Percentiles rank a stretch among this genome's conserved stretches.
Conservation (phyloP, 371 early-diverging fungal genomes). For the Quaeritorhiza haematococci region DNA sequence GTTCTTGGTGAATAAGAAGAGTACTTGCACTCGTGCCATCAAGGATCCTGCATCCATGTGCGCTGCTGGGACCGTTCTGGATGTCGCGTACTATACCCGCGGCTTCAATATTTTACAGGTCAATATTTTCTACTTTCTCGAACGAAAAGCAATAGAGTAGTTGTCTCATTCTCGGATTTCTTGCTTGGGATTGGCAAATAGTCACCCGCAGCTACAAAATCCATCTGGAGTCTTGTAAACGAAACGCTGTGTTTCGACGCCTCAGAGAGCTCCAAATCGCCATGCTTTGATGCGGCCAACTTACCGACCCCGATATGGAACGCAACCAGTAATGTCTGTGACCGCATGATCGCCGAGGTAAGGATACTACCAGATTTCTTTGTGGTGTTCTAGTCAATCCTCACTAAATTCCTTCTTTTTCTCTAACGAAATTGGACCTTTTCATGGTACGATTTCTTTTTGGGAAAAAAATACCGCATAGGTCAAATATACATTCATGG, state of each 20-base stretch:
- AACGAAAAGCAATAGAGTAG: neutral
- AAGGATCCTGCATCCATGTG: neutral
- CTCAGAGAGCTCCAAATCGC: neutral
- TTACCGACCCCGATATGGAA: constrained; percentile 7
- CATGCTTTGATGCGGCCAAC: neutral
- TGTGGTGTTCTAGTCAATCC: too few species aligned
- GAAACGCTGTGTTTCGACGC: neutral
- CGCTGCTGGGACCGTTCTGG: constrained; percentile 11
- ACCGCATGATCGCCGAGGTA: constrained; percentile 1
- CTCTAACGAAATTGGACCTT: too few species aligned
- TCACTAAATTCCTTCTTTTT: too few species aligned
- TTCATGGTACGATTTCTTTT: too few species aligned
- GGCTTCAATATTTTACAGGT: constrained; percentile 14
- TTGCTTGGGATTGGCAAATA: neutral
- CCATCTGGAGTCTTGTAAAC: neutral
- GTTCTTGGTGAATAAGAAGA: neutral
- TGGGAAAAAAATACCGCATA: too few species aligned
- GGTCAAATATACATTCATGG: constrained; percentile 11
- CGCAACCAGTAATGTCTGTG: constrained; percentile 6
- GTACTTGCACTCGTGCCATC: neutral
- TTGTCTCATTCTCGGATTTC: too few species aligned
- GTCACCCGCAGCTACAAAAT: too few species aligned
- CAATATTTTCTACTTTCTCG: neutral
- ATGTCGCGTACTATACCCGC: constrained; percentile 14
- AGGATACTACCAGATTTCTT: too few species aligned